Percentiles rank a stretch among this genome's conserved stretches.
These are phyloP conservation scores for Aspergillus brunneoviolaceus DNA, from an alignment of 2,329 filamentous ascomycete species.

Conservation along the genomic window DNA sequence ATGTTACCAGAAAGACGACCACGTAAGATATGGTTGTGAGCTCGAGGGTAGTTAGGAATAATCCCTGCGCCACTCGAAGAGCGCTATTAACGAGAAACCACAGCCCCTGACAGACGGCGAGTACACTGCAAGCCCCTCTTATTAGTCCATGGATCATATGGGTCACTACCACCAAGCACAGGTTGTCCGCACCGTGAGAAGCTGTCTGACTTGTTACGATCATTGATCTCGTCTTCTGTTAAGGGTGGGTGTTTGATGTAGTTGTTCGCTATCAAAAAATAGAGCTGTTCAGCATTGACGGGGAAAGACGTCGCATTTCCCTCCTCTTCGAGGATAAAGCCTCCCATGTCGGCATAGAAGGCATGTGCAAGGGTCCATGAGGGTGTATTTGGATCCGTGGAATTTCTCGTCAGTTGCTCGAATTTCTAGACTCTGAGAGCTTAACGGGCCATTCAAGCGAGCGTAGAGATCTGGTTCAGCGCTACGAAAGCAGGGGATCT, in stretches of 20 bases:
- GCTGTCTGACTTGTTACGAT: not conserved
- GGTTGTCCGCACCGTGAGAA: not conserved
- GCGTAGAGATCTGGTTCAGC: no score
- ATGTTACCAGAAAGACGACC: not conserved
- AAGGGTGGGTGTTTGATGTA: not conserved
- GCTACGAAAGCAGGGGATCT: not conserved
- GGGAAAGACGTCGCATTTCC: not conserved
- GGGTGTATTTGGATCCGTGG: no score
- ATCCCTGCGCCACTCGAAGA: not conserved
- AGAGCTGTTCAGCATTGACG: not conserved
- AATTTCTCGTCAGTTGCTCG: no score
- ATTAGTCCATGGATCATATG: not conserved
- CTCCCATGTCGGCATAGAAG: constrained; percentile 4
- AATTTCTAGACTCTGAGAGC: no score
- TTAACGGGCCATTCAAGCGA: no score
- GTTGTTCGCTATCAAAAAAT: not conserved
- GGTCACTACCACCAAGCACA: not conserved
- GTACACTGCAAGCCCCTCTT: not conserved
- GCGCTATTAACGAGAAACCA: not conserved
- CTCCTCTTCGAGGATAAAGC: not conserved
- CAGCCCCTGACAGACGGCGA: not conserved
- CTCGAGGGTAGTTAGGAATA: not conserved
- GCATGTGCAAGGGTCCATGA: not conserved
- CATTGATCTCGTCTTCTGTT: not conserved
- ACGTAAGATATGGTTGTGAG: not conserved